Percentiles rank a stretch among this genome's conserved stretches.
Conservation (phyloP, 2,329 filamentous ascomycete genomes). For the Verticillium nonalfalfae region DNA sequence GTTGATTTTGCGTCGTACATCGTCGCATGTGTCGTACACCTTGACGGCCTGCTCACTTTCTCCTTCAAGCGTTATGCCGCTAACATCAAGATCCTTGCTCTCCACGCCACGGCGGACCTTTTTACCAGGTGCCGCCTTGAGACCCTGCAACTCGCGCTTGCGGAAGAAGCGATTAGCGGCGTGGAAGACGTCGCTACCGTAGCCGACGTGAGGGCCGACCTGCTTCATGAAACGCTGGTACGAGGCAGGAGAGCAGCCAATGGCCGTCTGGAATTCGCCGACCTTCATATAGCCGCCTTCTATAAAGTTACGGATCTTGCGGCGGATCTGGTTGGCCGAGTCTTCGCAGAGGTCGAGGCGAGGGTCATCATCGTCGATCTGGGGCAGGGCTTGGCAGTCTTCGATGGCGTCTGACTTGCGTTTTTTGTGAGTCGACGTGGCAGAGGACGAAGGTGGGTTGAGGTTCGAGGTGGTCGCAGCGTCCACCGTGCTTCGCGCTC, state of each 20-base stretch:
- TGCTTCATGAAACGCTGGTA: conserved; percentile 43
- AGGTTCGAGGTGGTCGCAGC: background rate
- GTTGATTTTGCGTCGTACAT: conserved; percentile 50
- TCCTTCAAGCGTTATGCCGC: conserved; percentile 33
- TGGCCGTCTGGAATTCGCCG: conserved; percentile 36
- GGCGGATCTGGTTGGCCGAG: conserved; percentile 1
- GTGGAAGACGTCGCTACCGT: conserved; percentile 22
- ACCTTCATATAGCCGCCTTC: conserved; percentile 36
- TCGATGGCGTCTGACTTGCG: conserved; percentile 8
- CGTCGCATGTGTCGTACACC: conserved; percentile 52
- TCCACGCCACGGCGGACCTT: conserved; percentile 1
- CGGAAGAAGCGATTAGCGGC: conserved; percentile 39
- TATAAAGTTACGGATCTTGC: conserved; percentile 30
- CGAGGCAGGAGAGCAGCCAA: conserved; percentile 27
- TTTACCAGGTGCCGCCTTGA: conserved; percentile 12
- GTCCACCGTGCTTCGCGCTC: background rate
- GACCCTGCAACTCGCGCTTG: conserved; percentile 39
- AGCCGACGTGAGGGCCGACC: conserved; percentile 30
- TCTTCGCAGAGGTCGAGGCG: background rate
- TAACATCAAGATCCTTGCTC: conserved; percentile 28
- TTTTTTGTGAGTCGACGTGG: conserved; percentile 4
- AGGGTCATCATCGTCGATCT: background rate
- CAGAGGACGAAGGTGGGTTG: conserved; percentile 1
- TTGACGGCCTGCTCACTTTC: conserved; percentile 38
- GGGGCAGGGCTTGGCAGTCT: background rate